These are phyloP conservation scores for Talaromyces ruber DNA, from an alignment of 495 filamentous ascomycete genomes.

Conservation along the genomic window DNA sequence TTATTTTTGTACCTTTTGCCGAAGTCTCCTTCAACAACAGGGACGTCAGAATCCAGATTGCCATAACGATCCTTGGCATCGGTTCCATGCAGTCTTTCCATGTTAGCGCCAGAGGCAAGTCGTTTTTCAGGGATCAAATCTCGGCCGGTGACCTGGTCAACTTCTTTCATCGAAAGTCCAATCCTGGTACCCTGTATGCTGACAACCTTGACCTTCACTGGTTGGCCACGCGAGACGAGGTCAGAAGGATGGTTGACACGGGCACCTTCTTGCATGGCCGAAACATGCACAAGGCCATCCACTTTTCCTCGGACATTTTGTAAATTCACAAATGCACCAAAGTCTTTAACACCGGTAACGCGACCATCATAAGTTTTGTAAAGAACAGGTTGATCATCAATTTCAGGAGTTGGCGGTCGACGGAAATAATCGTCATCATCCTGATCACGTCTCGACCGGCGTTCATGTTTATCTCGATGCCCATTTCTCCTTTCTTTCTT, in stretches of 20 bases:
- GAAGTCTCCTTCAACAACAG: constrained; percentile 55
- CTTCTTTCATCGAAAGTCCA: constrained; percentile 93
- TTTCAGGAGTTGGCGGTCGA: constrained; percentile 63
- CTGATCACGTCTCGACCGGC: constrained; percentile 32
- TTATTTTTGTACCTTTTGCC: constrained; percentile 49
- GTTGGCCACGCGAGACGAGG: constrained; percentile 68
- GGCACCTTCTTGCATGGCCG: constrained; percentile 78
- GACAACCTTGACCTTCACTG: constrained; percentile 86
- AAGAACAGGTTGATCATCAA: constrained; percentile 72
- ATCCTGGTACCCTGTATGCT: constrained; percentile 76
- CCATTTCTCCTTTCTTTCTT: constrained; percentile 29
- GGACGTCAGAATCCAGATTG: constrained; percentile 46
- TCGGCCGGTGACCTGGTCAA: constrained; percentile 81
- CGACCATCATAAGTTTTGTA: constrained; percentile 87
- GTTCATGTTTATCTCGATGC: constrained; percentile 30
- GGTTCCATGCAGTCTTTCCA: constrained; percentile 62
- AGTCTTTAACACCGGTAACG: constrained; percentile 88
- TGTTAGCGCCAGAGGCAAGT: constrained; percentile 87
- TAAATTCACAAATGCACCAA: constrained; percentile 94
- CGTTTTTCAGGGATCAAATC: constrained; percentile 76
- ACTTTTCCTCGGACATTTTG: constrained; percentile 78
- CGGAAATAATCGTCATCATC: constrained; percentile 56
- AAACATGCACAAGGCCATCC: constrained; percentile 93
- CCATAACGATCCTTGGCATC: constrained; percentile 46
- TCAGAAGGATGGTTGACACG: constrained; percentile 90